Conservation (phyloP, 1,139 yeast genomes). For the Zhuliangozyma blackwelliae region DNA sequence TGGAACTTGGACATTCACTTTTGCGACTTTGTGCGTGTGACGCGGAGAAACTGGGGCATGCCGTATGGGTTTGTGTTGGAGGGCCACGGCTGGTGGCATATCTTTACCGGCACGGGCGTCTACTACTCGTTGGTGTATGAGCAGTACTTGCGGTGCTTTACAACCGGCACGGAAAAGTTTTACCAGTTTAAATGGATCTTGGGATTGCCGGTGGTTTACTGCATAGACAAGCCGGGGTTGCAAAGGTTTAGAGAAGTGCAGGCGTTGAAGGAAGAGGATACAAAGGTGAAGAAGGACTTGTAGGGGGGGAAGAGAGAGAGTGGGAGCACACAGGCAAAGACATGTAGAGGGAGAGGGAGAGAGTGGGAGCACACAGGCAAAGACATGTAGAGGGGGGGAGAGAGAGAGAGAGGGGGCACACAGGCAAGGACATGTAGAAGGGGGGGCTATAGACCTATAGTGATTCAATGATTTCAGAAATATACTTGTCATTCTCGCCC, state of each 20-base stretch:
- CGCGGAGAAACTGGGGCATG: conserved; percentile 69
- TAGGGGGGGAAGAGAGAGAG: background rate
- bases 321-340: too few species aligned
- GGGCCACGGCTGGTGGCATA: conserved; percentile 99
- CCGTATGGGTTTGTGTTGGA: conserved; percentile 87
- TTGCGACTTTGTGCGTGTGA: conserved; percentile 58
- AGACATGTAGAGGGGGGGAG: too few species aligned
- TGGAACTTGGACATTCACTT: conserved; percentile 87
- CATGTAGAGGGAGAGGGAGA: too few species aligned
- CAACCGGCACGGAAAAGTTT: conserved; percentile 47
- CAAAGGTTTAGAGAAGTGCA: conserved; percentile 17
- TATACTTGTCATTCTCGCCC: conserved; percentile 26
- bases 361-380: too few species aligned
- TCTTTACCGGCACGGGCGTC: conserved; percentile 74
- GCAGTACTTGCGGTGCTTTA: conserved; percentile 64
- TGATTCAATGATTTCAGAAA: conserved; percentile 37
- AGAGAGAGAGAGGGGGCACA: too few species aligned
- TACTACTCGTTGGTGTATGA: conserved; percentile 58
- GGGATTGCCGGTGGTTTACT: conserved; percentile 34
- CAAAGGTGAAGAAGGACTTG: conserved; percentile 1
- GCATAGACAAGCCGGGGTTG: conserved; percentile 30
- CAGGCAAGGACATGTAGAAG: too few species aligned
- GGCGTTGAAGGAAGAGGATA: conserved; percentile 18
- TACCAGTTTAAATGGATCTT: conserved; percentile 50
- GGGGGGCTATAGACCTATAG: too few species aligned